phyloP scores from a whole-genome alignment of 257 asterid genomes.

The Linaria vulgaris region DNA sequence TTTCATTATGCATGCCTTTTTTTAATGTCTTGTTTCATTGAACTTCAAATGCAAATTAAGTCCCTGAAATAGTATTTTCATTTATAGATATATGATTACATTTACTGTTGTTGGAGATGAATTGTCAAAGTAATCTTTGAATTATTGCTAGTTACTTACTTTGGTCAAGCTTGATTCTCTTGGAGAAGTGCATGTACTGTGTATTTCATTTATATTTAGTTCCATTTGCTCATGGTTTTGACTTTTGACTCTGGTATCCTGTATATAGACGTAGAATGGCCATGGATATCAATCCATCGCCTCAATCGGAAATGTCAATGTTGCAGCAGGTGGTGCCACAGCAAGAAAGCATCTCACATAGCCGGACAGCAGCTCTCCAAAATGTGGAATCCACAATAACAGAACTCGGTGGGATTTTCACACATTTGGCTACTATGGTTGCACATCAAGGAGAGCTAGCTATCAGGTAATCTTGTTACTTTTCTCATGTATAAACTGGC shows the following conservation, averaged over 20 bases:
- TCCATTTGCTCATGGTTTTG: slow-evolving; percentile 3
- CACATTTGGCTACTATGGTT: slow-evolving; percentile 88
- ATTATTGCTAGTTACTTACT: not conserved
- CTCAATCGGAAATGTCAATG: slow-evolving; percentile 67
- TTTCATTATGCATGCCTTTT: slow-evolving; percentile 9
- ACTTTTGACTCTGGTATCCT: slow-evolving; percentile 17
- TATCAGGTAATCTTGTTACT: slow-evolving; percentile 47
- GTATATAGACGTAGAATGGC: slow-evolving; percentile 57
- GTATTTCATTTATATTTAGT: not conserved
- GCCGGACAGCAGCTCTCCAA: slow-evolving; percentile 76
- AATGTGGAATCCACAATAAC: slow-evolving; percentile 85
- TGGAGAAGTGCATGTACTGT: not conserved
- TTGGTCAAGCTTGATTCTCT: not conserved
- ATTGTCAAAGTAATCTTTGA: not conserved
- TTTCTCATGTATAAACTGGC: slow-evolving; percentile 4
- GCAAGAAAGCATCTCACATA: slow-evolving; percentile 65
- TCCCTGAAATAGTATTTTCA: slow-evolving; percentile 2
- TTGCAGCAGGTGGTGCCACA: slow-evolving; percentile 70
- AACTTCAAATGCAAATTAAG: slow-evolving; percentile 14
- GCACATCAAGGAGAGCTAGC: slow-evolving; percentile 91
- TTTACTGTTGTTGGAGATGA: no score
- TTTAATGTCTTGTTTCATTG: slow-evolving; percentile 10
- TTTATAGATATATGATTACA: no score
- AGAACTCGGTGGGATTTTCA: slow-evolving; percentile 79
- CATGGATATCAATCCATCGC: slow-evolving; percentile 45